Evolutionary conservation across 306 rosid genomes (phyloP), one percentile per base, ranked within the genome.

Genomic region (Aeschynomene evenia): DNA sequence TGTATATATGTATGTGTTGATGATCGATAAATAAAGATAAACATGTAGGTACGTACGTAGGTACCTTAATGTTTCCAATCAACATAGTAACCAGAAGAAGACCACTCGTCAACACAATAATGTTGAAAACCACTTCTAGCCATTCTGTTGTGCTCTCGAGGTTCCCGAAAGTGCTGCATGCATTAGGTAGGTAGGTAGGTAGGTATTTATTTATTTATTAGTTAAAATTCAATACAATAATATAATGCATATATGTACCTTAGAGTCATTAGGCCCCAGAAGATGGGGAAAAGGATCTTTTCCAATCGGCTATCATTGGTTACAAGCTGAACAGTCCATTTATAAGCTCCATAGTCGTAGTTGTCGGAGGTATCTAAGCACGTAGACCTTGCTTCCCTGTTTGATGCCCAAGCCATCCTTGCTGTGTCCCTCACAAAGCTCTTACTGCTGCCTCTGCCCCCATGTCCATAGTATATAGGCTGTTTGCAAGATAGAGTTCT

Each of bases 241-340:
- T n/a, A n/a, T n/a, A n/a, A n/a, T n/a, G n/a, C n/a, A n/a, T n/a
- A n/a, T n/a, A n/a, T n/a, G 39, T 82, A 82, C 98, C 98, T 91
- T 15, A 92, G 95, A 59, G 98, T 92, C 98, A 92, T 92, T 8
- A 92, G 85, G 76, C 98, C 98, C 98, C 98, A 92, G 70, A 89
- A 92, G 79, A 92, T 89, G 26, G 98, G 98, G 52, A 92, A 92
- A n/a, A 92, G 95, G 13, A 92, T 85, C 75, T 92, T 92, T 34
- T 92, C 98, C 77, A 92, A 77, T 13, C 98, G 87, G 23, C 72
- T 92, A 11, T 77, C 83, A 14, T 92, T 92, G 31, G 87, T 83
- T 71, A 92, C 88, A 39, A 92, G 94, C 68, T 92, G 98, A 82
- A 92, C 88, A 10, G 95, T 92, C 98, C 98, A 92, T 59, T 63